Evolutionary conservation across 2,329 filamentous ascomycete genomes (phyloP), one percentile per base, ranked within the genome.

Genomic region (Fusarium pseudocircinatum): DNA sequence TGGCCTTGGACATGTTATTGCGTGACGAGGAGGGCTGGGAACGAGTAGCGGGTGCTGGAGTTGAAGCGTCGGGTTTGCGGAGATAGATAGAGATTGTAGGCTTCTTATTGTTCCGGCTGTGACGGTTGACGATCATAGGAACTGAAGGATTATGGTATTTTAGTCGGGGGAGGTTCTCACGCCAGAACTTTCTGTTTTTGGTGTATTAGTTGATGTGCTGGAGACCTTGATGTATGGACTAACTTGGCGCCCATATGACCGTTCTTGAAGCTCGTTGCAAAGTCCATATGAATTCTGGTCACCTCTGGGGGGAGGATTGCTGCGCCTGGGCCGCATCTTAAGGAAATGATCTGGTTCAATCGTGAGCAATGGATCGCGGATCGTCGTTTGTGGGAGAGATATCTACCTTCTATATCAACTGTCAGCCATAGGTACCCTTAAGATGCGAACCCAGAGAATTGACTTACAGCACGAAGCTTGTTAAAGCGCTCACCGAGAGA

Each of bases 71-170:
- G 40, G 78, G 69, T 67, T 84, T 84, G 77, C 85, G 86, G 76
- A 92, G 88, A 83, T 92, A 92, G 76, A 95, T 85, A 68, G 89
- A 90, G 83, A 95, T 85, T 52, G 85, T 86, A 20, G 93, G 89
- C 12, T 88, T 84, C 28, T 85, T 85, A 9, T 85, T 81, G 75
- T 90, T 86, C 49, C 91, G 83, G 42, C 81, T 78, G 72, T 89
- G 91, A 67, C 93, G 92, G 82, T 92, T 92, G 77, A 97, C 90
- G 67, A 93, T 91, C 88, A 98, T 97, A 47, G 92, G 90, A 50
- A 98, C 83, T 18, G 90, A 85, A 2, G 96, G 96, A 82, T 99
- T 99, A 87, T 97, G 93, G 85, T 92, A 99, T 87, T 99, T 98
- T 75, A 99, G 87, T 64, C 94, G 90, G 28, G 94, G 94, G 53